These are phyloP conservation scores for Fraxinus albicans DNA, from an alignment of 305 asterid species.

Conservation along the genomic window DNA sequence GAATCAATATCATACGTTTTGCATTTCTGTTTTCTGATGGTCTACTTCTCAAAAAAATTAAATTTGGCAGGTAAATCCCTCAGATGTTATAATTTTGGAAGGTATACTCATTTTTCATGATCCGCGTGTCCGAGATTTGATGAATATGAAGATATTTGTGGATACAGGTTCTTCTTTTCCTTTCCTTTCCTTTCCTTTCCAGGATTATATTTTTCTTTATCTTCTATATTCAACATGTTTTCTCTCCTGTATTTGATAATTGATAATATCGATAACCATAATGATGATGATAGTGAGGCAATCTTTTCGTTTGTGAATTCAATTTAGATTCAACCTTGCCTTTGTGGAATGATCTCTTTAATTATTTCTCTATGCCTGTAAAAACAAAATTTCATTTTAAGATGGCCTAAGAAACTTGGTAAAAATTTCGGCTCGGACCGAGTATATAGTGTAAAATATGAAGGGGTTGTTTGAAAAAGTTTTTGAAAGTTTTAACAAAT, in stretches of 20 bases:
- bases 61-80: conserved; percentile 85
- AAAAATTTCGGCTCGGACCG: not conserved
- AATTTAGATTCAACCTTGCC: not conserved
- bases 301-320: not conserved
- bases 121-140: conserved; percentile 77
- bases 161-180: conserved; percentile 76
- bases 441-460: not conserved
- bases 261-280: not conserved
- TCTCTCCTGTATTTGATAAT: not conserved
- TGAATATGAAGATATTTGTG: conserved; percentile 98
- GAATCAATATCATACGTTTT: not conserved
- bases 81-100: conserved; percentile 93
- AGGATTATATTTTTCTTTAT: conserved; percentile 6
- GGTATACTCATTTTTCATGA: conserved; percentile 98
- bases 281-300: not conserved
- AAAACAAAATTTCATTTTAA: conserved; percentile 4
- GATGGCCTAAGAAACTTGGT: conserved; percentile 21
- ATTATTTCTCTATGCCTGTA: not conserved
- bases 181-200: conserved; percentile 22
- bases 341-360: not conserved
- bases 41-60: not conserved
- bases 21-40: not conserved
- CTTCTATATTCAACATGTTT: not conserved
- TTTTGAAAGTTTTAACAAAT: not conserved
- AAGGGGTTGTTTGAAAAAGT: not conserved